Conservation (phyloP, 441 rosid genomes). For the Eruca vesicaria region DNA sequence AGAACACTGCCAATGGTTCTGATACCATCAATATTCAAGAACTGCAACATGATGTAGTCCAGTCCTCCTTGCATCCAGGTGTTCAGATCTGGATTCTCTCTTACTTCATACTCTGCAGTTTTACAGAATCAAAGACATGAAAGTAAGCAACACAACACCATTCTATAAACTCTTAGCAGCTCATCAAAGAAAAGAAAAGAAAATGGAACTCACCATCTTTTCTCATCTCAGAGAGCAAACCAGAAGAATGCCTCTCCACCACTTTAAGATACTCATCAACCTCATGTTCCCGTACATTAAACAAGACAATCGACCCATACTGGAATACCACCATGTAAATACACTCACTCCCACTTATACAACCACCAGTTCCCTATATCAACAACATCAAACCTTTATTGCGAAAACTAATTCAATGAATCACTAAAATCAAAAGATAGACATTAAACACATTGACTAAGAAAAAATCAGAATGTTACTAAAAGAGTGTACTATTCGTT, state of each 20-base stretch:
- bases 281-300: conserved; percentile 73
- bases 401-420: not conserved
- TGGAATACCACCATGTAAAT: conserved; percentile 89
- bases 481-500: not conserved
- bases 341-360: conserved; percentile 70
- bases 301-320: conserved; percentile 87
- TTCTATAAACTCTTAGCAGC: not conserved
- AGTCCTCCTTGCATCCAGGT: conserved; percentile 93
- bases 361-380: conserved; percentile 60
- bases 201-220: conserved; percentile 82
- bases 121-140: conserved; percentile 19
- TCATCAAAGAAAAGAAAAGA: conserved; percentile 2
- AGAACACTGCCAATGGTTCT: conserved; percentile 92
- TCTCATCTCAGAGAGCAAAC: conserved; percentile 91
- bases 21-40: conserved; percentile 79
- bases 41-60: conserved; percentile 88
- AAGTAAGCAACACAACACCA: not conserved
- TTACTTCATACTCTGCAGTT: conserved; percentile 82
- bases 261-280: conserved; percentile 85
- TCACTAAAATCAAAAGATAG: not conserved
- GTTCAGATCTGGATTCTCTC: conserved; percentile 63
- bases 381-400: conserved; percentile 10
- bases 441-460: not conserved
- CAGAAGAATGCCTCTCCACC: conserved; percentile 80
- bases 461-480: not conserved